phyloP scores from a whole-genome alignment of 129 eudicot genomes.

The Silybum marianum region DNA sequence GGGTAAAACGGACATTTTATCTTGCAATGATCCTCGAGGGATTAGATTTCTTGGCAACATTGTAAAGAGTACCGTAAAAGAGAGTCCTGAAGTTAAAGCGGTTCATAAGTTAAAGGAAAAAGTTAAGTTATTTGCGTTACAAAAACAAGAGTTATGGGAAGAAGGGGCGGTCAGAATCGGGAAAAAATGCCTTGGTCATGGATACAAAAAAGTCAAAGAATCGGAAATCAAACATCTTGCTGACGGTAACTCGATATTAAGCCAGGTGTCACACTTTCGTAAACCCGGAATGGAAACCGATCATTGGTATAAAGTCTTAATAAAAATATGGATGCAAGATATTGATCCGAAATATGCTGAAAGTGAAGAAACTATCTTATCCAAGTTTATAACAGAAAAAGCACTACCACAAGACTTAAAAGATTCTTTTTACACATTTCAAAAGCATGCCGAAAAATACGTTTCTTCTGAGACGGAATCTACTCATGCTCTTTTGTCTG shows the following conservation, averaged over 20 bases:
- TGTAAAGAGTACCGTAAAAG: slow-evolving; percentile 51
- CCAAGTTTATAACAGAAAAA: slow-evolving; percentile 71
- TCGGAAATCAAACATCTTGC: slow-evolving; percentile 84
- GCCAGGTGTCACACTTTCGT: slow-evolving; percentile 63
- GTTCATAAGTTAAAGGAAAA: slow-evolving; percentile 91
- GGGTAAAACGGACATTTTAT: slow-evolving; percentile 35
- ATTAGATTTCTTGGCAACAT: slow-evolving; percentile 63
- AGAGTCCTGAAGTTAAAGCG: slow-evolving; percentile 60
- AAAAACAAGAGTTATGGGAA: slow-evolving; percentile 81
- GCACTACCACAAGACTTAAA: slow-evolving; percentile 73
- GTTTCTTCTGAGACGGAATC: slow-evolving; percentile 67
- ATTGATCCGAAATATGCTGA: slow-evolving; percentile 34
- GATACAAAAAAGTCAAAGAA: slow-evolving; percentile 89
- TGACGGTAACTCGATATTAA: slow-evolving; percentile 56
- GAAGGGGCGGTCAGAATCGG: slow-evolving; percentile 69
- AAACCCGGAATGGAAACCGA: slow-evolving; percentile 95
- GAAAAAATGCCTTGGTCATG: slow-evolving; percentile 86
- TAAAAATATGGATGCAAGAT: slow-evolving; percentile 87
- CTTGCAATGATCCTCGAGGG: slow-evolving; percentile 54
- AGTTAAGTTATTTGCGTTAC: slow-evolving; percentile 70
- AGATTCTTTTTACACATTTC: slow-evolving; percentile 74
- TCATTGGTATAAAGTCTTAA: slow-evolving; percentile 82
- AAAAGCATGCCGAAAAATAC: slow-evolving; percentile 65
- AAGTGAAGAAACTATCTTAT: slow-evolving; percentile 62
- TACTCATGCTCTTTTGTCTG: slow-evolving; percentile 53